Evolutionary conservation across 257 asterid species (phyloP), one percentile per base, ranked within the genome.

Genomic region (Scutellaria baicalensis): DNA sequence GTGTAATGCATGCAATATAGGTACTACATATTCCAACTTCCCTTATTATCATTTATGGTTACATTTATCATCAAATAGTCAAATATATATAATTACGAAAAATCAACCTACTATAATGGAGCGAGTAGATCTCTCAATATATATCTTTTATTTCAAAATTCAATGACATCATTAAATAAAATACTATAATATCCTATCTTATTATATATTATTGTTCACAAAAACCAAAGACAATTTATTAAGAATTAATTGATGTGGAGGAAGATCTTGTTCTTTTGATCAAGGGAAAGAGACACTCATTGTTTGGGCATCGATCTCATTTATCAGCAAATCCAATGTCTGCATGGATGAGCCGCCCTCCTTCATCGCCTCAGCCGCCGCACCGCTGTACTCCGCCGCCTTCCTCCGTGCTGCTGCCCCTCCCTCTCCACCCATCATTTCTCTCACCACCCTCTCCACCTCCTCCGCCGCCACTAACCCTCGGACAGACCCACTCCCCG

Each of bases 261-360:
- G 48, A 7, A 23, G 13, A 10, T 31, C 52, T 35, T 18, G 17
- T 3, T 23, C 20, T 4, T 54, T 8, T 0, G 35, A 0, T 27
- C 33, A 1, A 27, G 4, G 4, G 31, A 21, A 58, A 66, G 23
- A 9, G 70, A 38, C 54, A n/a, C n/a, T n/a, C n/a, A 0, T 1
- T 21, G 35, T 35, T 54, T 9, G 39, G 4, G 17, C 52, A 14
- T 54, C 13, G 8, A 81, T 55, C 14, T 78, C 86, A 17, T 74
- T 63, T 45, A 86, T 55, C n/a, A 86, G 36, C 73, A 51, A 60
- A 65, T 79, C 79, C 74, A 88, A 57, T 59, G 76, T 61, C n/a
- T 7, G 38, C 73, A 51, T n/a, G 3, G 92, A 85, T 17, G 92
- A 88, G 0, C 95, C 95, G 13, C 80, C 84, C 16, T 85, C 85